Conservation (phyloP, 148 eudicot genomes). For the Fallopia convolvulus region DNA sequence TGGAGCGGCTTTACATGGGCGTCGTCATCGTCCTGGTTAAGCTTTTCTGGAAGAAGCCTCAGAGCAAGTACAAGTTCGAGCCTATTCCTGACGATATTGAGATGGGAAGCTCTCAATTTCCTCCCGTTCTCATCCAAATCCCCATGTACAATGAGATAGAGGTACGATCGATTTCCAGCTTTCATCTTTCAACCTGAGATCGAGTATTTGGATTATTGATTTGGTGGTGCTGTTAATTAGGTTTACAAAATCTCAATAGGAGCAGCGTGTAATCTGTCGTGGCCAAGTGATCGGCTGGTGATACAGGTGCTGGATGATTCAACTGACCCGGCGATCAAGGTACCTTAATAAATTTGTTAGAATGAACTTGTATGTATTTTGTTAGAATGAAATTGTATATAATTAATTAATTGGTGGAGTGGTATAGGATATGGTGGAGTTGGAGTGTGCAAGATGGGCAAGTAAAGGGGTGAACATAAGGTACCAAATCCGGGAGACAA, state of each 20-base stretch:
- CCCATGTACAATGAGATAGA: slow-evolving; percentile 20
- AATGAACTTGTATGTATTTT: too few relatives aligned
- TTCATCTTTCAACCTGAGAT: too few relatives aligned
- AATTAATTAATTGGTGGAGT: too few relatives aligned
- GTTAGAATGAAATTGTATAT: too few relatives aligned
- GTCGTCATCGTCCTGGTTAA: slow-evolving; percentile 63
- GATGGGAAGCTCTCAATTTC: slow-evolving; percentile 13
- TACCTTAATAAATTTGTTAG: slow-evolving; percentile 6
- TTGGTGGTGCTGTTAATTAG: slow-evolving; percentile 20
- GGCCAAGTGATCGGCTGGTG: slow-evolving; percentile 81
- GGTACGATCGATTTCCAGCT: neutral
- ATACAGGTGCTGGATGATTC: slow-evolving; percentile 96
- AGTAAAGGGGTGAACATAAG: slow-evolving; percentile 67
- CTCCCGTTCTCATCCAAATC: slow-evolving; percentile 16
- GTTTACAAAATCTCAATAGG: slow-evolving; percentile 94
- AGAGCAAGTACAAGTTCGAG: slow-evolving; percentile 60
- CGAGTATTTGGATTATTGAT: too few relatives aligned
- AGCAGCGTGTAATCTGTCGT: slow-evolving; percentile 88
- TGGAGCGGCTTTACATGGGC: slow-evolving; percentile 87
- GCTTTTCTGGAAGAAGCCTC: slow-evolving; percentile 72
- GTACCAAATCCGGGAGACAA: slow-evolving; percentile 69
- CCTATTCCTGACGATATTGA: slow-evolving; percentile 32
- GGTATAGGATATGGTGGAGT: slow-evolving; percentile 63
- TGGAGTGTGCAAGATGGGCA: slow-evolving; percentile 79
- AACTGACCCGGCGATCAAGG: slow-evolving; percentile 74